Evolutionary conservation across 257 asterid genomes (phyloP), one percentile per base, ranked within the genome.

Genomic region (Nicotiana paniculata): DNA sequence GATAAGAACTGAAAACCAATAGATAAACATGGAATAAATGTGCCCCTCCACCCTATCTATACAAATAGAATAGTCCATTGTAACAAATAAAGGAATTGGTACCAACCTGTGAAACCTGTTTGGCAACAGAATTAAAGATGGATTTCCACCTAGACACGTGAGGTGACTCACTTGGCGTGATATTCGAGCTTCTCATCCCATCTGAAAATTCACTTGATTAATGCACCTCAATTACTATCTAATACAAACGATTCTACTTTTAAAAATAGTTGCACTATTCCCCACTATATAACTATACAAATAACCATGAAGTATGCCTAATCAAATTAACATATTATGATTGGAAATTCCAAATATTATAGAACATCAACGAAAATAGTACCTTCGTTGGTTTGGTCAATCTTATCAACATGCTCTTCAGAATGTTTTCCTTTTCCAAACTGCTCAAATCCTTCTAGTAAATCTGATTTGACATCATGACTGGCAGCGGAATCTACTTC

Each of bases 81-180:
- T 12, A 75, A 12, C 28, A 51, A 63, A 26, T 4, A 30, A 81
- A 66, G 33, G 18, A 33, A 24, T 28, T 66, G 37, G 9, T 32
- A 70, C 65, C 35, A 32, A 81, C 83, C 78, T 81, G 83, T 51
- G 83, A 81, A 35, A 81, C 78, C 78, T 81, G 83, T 48, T 81
- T 81, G 78, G 83, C 83, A 81, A 81, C 76, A 46, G 78, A 81
- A 63, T 81, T 69, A 51, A 81, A 10, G 66, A 81, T 66, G 32
- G 77, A 81, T 35, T 81, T 81, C 99, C 99, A 95, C 91, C 86
- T 91, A 83, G 99, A 89, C 79, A 88, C 89, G 80, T 88, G 98
- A 85, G 97, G 84, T 79, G 91, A 87, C 82, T 88, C 82, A 26
- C 83, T 84, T 6, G 84, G 83, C 35, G 86, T 74, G 88, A 85